Evolutionary conservation across 208 protist species (phyloP).

Genomic region (Crithidia acanthocephali): DNA sequence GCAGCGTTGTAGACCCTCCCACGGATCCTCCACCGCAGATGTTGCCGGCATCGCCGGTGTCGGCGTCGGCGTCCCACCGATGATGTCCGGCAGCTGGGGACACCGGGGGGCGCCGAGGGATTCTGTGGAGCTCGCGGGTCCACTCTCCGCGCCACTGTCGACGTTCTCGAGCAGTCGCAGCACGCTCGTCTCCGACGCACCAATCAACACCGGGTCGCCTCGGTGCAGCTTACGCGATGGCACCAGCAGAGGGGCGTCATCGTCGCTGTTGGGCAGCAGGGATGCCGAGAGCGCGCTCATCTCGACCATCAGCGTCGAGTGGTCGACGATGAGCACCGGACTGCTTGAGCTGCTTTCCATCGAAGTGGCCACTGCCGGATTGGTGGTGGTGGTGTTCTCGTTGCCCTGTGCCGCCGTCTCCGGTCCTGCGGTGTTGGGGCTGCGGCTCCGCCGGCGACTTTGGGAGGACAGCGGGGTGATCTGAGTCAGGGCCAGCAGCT

Average conservation of each 20-base stretch:
- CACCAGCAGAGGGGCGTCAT: neutral
- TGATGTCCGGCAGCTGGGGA: neutral
- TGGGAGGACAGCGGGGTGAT: constrained; percentile 1
- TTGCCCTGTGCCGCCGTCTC: too few relatives aligned
- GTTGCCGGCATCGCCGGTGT: neutral
- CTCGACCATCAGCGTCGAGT: constrained; percentile 17
- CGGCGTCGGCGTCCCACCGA: neutral
- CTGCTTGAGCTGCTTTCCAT: neutral
- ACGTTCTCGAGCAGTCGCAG: constrained; percentile 29
- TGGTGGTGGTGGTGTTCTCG: neutral
- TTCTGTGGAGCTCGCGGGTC: neutral
- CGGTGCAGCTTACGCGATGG: constrained; percentile 4
- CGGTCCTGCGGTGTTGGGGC: neutral
- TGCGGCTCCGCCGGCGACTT: neutral
- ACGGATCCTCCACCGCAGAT: neutral
- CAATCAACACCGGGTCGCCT: constrained; percentile 16
- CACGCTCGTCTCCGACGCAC: constrained; percentile 28
- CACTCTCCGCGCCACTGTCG: neutral
- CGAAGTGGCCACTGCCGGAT: neutral
- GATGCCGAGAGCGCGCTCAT: constrained; percentile 18
- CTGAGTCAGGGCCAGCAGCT: constrained; percentile 14
- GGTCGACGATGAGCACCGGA: constrained; percentile 19
- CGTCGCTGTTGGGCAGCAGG: neutral
- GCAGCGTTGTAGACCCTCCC: constrained; percentile 20
- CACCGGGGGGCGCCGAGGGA: constrained; percentile 15